These are phyloP conservation scores for Mycena latifolia DNA, from an alignment of 768 basidiomycete species.

Conservation along the genomic window DNA sequence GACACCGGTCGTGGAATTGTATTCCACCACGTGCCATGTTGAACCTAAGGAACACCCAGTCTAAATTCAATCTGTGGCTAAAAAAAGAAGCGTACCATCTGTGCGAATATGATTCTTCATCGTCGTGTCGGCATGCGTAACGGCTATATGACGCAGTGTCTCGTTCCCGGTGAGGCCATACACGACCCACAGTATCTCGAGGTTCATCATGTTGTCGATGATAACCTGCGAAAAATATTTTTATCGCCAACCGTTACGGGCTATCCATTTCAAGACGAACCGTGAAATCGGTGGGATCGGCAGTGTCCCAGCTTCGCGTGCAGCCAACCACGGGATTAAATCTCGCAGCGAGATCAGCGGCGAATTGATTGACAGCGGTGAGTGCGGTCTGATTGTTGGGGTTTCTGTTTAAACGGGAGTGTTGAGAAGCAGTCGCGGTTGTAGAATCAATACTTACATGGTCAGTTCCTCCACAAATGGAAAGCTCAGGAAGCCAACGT, in stretches of 20 bases:
- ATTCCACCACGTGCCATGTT: constrained; percentile 75
- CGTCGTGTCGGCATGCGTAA: constrained; percentile 74
- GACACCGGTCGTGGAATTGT: constrained; percentile 72
- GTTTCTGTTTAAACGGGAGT: constrained; percentile 54
- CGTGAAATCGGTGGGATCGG: constrained; percentile 70
- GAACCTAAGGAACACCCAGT: constrained; percentile 48
- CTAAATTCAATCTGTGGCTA: neutral
- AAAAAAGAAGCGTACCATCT: constrained; percentile 59
- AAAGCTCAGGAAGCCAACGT: constrained; percentile 79
- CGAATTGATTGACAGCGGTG: constrained; percentile 68
- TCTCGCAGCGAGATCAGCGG: constrained; percentile 65
- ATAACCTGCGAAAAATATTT: constrained; percentile 66
- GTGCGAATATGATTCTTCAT: constrained; percentile 74
- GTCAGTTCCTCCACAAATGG: constrained; percentile 73
- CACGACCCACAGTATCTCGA: constrained; percentile 74
- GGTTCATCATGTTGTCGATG: constrained; percentile 87
- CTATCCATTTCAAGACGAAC: constrained; percentile 45
- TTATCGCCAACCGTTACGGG: constrained; percentile 33
- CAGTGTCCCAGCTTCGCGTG: constrained; percentile 73
- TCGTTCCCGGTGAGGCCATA: constrained; percentile 69
- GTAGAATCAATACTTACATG: constrained; percentile 56
- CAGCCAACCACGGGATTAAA: constrained; percentile 73
- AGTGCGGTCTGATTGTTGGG: constrained; percentile 68
- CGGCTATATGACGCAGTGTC: constrained; percentile 65
- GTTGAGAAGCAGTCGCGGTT: neutral